Percentiles rank a stretch among this genome's conserved stretches.
phyloP scores from a whole-genome alignment of 2,329 filamentous ascomycete species.

The Alternaria incomplexa region DNA sequence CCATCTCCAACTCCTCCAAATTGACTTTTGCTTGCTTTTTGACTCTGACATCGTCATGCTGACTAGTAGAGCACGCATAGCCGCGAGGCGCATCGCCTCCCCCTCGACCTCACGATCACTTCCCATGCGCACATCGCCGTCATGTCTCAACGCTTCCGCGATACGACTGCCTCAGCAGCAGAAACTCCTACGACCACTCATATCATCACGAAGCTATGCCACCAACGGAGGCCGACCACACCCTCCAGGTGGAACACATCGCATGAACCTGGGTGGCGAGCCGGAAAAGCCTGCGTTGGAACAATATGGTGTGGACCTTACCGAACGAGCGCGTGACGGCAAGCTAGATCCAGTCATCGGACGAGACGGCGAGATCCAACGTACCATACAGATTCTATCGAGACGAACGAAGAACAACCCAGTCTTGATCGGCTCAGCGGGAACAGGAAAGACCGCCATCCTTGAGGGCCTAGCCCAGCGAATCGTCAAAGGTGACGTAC shows the following conservation, averaged over 20 bases:
- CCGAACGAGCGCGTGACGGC: slow-evolving; percentile 80
- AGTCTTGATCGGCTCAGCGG: slow-evolving; percentile 88
- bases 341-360: slow-evolving; percentile 97
- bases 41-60: slow-evolving; percentile 38
- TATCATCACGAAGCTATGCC: slow-evolving; percentile 62
- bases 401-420: slow-evolving; percentile 95
- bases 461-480: slow-evolving; percentile 87
- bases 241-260: slow-evolving; percentile 89
- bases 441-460: slow-evolving; percentile 93
- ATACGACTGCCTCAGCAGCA: slow-evolving; percentile 4
- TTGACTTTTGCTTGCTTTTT: slow-evolving; percentile 4
- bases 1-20: slow-evolving; percentile 1
- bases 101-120: slow-evolving; percentile 22
- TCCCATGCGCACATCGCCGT: slow-evolving; percentile 22
- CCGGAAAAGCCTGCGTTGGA: slow-evolving; percentile 85
- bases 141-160: slow-evolving; percentile 32
- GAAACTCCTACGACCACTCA: slow-evolving; percentile 44
- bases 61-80: slow-evolving; percentile 42
- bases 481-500: slow-evolving; percentile 90
- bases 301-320: slow-evolving; percentile 89
- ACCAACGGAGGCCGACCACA: slow-evolving; percentile 71
- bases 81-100: slow-evolving; percentile 42
- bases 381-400: slow-evolving; percentile 92
- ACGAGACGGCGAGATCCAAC: slow-evolving; percentile 86
- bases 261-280: slow-evolving; percentile 84